Base-by-base conservation (phyloP, 73 alveolate species). In the Loxodes magnus region DNA sequence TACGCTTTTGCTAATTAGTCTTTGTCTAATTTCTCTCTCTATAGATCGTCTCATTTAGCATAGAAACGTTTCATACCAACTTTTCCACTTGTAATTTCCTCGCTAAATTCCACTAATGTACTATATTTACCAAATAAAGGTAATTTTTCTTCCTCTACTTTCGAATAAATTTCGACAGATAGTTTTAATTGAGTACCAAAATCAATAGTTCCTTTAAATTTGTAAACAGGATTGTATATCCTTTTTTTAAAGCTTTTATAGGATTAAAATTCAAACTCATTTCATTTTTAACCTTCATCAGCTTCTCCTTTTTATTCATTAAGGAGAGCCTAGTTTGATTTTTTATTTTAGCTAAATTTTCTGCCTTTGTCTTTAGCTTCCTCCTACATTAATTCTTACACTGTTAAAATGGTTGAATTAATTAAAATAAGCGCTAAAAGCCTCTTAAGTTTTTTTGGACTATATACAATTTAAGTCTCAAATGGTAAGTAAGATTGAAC, bases 41-140 rank as follows among this genome's bases (percentile, higher is more conserved):
- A 85, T 6, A 96, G 97, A 35, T 91, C 98, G 56, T 91, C 98
- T 10, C 64, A 55, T n/a, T 68, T 69, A 27, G 87, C 78, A 33
- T 63, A 72, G 19, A 67, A 48, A 39, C 92, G 50, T 19, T 84
- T 93, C 58, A 61, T 62, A 29, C 55, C 65, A 4, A 91, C 80
- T 31, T 51, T 42, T 10, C 96, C 89, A 6, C 82, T 77, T 20
- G 75, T 68, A 0, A 77, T 89, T 24, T 71, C 77, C 4, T 71
- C 64, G n/a, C 77, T 24, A 34, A 59, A 85, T 26, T 74, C 87
- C 2, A 82, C 94, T 1, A 71, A 78, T 26, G 67, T 30, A 2
- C 93, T 73, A 51, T 74, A 77, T 65, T 83, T 84, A 69, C 88
- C 88, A 36, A 92, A 58, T 21, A 89, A 44, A 22, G 98, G 98